phyloP scores from a whole-genome alignment of 2,329 filamentous ascomycete species.

The Hypoxylon sp. region DNA sequence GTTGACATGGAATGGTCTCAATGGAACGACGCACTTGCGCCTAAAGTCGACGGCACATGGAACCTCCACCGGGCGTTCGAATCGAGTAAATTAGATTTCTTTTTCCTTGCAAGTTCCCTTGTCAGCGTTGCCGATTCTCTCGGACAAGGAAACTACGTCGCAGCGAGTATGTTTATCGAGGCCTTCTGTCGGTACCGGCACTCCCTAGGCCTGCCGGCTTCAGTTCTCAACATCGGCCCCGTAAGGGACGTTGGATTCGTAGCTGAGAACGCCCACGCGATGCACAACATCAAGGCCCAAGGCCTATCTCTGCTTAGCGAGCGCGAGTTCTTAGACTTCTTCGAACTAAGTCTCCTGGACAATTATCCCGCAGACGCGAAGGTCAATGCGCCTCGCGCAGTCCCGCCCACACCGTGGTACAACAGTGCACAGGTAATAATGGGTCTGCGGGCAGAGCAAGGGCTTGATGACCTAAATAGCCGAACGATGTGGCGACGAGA shows the following conservation, averaged over 20 bases:
- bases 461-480: slow-evolving; percentile 48
- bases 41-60: slow-evolving; percentile 59
- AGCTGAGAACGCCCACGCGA: slow-evolving; percentile 47
- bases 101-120: slow-evolving; percentile 55
- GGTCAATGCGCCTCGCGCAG: slow-evolving; percentile 7
- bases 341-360: slow-evolving; percentile 44
- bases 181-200: slow-evolving; percentile 55
- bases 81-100: slow-evolving; percentile 54
- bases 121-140: slow-evolving; percentile 52
- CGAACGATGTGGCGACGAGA: slow-evolving; percentile 51
- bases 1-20: slow-evolving; percentile 51
- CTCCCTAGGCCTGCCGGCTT: slow-evolving; percentile 53
- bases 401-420: slow-evolving; percentile 28
- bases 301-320: slow-evolving; percentile 46
- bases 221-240: slow-evolving; percentile 56
- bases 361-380: slow-evolving; percentile 14
- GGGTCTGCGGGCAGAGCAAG: slow-evolving; percentile 46
- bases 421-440: slow-evolving; percentile 46
- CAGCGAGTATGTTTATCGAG: slow-evolving; percentile 57
- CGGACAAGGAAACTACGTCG: slow-evolving; percentile 57
- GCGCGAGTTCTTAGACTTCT: slow-evolving; percentile 48
- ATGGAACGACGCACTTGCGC: slow-evolving; percentile 58
- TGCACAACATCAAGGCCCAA: slow-evolving; percentile 46
- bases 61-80: slow-evolving; percentile 57
- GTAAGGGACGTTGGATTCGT: slow-evolving; percentile 52